Evolutionary conservation across 208 protist species (phyloP), one percentile per base, ranked within the genome.

Genomic region (Crithidia brevicula): DNA sequence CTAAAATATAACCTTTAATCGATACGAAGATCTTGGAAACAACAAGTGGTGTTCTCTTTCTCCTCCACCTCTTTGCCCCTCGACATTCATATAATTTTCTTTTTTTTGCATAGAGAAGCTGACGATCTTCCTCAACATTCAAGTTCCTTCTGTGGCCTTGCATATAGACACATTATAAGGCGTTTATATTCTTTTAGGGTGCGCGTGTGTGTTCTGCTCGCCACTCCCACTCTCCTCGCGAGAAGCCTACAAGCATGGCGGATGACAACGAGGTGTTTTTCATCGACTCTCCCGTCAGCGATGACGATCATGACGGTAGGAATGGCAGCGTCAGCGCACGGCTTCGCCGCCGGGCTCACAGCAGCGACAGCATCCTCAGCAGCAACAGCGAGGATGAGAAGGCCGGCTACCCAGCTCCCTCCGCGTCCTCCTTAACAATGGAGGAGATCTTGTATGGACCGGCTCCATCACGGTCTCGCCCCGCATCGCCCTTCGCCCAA

Each of bases 371-470:
- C 4, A 7, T 23, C 25, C 43, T 15, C n/a, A 31, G 30, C 58
- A 28, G 34, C 22, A 46, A 46, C 58, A 25, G 43, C 27, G 43
- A 52, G 7, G 43, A 27, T 13, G 36, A 22, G 40, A 62, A 23
- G 7, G 33, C 45, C 34, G 45, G 27, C 38, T 31, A 36, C 49
- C 25, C 16, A 4, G 4, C 49, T 3, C 6, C 20, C 22, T 0
- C 49, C 1, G 2, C 46, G 34, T n/a, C 42, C 5, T 45, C 69
- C 4, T 54, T 45, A 4, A 64, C 69, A 6, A 75, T 75, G 69
- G 69, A 75, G n/a, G 54, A 54, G 25, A 20, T 75, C 8, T 27
- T 75, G 10, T 75, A 59, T 49, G 34, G 45, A 22, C 61, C 53
- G 8, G 34, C 58, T 2, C 61, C 73, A 23, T 52, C 59, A 20